Conservation (phyloP, 352 stramenopile genomes). For the Lagenidium giganteum region DNA sequence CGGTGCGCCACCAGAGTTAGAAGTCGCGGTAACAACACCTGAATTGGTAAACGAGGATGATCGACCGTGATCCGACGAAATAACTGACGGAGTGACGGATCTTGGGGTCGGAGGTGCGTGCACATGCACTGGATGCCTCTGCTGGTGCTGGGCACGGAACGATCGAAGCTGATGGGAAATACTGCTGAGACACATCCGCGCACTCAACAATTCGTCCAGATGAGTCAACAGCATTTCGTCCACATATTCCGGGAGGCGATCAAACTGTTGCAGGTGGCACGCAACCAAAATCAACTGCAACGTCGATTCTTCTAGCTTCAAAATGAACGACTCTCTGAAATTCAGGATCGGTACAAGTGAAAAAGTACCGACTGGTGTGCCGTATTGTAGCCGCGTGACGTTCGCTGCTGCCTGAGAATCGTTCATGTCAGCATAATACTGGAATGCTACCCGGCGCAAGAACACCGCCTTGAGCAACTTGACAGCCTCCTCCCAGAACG, state of each 20-base stretch:
- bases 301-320: constrained; percentile 58
- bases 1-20: constrained; percentile 20
- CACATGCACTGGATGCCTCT: constrained; percentile 18
- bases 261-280: constrained; percentile 77
- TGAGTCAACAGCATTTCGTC: constrained; percentile 59
- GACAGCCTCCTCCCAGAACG: constrained; percentile 79
- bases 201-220: constrained; percentile 73
- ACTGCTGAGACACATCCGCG: constrained; percentile 63
- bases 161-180: constrained; percentile 68
- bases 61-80: constrained; percentile 16
- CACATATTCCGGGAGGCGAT: constrained; percentile 69
- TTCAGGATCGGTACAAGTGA: constrained; percentile 78
- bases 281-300: constrained; percentile 65
- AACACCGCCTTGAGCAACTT: constrained; percentile 73
- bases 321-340: constrained; percentile 74
- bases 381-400: constrained; percentile 2
- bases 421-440: constrained; percentile 30
- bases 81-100: too few species aligned
- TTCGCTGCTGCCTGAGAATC: neutral
- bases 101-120: constrained; percentile 7
- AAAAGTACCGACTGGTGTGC: constrained; percentile 27
- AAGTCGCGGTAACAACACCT: constrained; percentile 26
- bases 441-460: constrained; percentile 69
- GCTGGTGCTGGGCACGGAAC: constrained; percentile 55
- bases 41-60: constrained; percentile 22